Evolutionary conservation across 352 stramenopile genomes (phyloP), one percentile per base, ranked within the genome.

Genomic region (Phytophthora kernoviae): DNA sequence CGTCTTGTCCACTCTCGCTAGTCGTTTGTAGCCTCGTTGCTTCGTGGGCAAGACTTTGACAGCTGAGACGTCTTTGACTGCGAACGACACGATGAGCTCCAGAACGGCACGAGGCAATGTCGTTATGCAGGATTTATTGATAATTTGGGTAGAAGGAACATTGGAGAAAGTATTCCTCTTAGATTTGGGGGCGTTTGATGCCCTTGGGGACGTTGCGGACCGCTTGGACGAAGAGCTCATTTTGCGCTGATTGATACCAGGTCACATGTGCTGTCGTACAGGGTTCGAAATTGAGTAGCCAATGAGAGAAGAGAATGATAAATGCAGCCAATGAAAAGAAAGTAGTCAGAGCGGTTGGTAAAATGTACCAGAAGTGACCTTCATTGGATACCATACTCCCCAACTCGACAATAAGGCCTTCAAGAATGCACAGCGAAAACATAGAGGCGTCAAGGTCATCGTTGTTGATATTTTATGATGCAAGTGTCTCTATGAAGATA

Each of bases 81-180:
- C 77, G 43, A 79, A 87, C 17, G 77, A 79, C 58, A 84, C 66
- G 24, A 87, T 53, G 30, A 84, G 52, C 59, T 82, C 77, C 74
- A 84, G 72, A 12, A 80, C 72, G 1, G 75, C 63, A 34, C 75
- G 77, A 15, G 77, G 77, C 44, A 87, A 55, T 44, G 69, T 56
- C 37, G 60, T 59, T 62, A 79, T 64, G 12, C 50, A 64, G 27
- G 62, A 42, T n/a, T 22, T 40, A 48, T 42, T 41, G 12, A 39
- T 37, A 7, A 41, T 18, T 22, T 36, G 56, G 1, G 49, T 30
- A 7, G 24, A 30, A 30, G 24, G 6, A 30, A 6, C 3, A 17
- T n/a, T 39, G 0, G 39, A 26, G 1, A 14, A 50, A 58, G 62
- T 45, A 36, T 22, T 34, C 6, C 56, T 39, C 51, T 58, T 62